These are phyloP conservation scores for Tuber calosporum DNA, from an alignment of 495 filamentous ascomycete species.

Conservation along the genomic window DNA sequence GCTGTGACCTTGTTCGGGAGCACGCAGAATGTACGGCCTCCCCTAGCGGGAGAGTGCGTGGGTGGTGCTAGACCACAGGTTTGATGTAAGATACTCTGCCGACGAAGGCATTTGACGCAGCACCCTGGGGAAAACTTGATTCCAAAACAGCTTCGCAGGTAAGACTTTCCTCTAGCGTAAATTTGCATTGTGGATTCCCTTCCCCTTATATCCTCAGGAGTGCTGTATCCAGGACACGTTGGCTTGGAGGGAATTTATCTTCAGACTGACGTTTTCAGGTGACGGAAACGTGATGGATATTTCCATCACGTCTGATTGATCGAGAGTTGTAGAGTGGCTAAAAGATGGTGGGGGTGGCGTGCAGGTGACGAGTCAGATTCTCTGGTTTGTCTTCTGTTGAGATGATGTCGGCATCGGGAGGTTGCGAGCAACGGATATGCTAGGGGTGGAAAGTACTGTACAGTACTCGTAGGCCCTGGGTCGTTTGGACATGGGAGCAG, in stretches of 20 bases:
- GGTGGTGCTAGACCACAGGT: background rate
- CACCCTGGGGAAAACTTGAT: background rate
- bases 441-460: background rate
- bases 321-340: background rate
- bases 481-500: background rate
- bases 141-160: background rate
- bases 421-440: background rate
- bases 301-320: conserved; percentile 1
- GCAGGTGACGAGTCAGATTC: background rate
- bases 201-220: background rate
- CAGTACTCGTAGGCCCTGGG: background rate
- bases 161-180: background rate
- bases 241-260: background rate
- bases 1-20: background rate
- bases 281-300: background rate
- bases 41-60: background rate
- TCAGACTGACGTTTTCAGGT: background rate
- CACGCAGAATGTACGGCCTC: background rate
- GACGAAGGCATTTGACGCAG: background rate
- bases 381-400: background rate
- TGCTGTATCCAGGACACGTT: background rate
- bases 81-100: background rate
- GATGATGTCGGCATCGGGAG: background rate
- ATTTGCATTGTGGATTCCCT: background rate
- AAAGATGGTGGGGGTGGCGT: background rate